Conservation (phyloP, 73 alveolate genomes). For the Paramecium tetraurelia region DNA sequence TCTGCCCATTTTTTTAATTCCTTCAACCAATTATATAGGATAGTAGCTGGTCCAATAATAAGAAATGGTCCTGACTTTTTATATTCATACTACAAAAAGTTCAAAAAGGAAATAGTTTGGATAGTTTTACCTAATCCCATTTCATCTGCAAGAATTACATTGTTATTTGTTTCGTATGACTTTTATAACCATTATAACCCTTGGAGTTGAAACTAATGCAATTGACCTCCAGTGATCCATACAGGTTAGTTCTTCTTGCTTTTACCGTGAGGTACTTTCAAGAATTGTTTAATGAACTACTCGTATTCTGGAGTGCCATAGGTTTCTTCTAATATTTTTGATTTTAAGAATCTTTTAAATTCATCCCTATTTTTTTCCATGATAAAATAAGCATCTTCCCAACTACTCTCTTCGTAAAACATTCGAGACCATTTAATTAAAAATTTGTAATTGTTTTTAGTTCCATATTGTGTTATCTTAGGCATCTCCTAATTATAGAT, state of each 20-base stretch:
- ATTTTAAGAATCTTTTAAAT: conserved; percentile 1
- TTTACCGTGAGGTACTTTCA: neutral
- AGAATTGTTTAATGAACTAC: neutral
- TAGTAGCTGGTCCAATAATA: conserved; percentile 91
- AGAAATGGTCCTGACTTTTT: conserved; percentile 79
- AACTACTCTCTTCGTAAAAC: conserved; percentile 64
- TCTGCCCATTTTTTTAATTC: conserved; percentile 93
- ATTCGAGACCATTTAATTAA: conserved; percentile 69
- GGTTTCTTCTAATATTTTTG: conserved; percentile 54
- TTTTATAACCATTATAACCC: conserved; percentile 95
- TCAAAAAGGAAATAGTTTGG: conserved; percentile 86
- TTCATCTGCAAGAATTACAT: conserved; percentile 98
- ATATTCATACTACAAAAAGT: conserved; percentile 69
- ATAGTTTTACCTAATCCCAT: conserved; percentile 99
- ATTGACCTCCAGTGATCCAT: conserved; percentile 78
- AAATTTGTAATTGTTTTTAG: conserved; percentile 56
- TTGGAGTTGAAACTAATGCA: conserved; percentile 88
- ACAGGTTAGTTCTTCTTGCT: conserved; percentile 73
- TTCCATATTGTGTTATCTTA: conserved; percentile 43
- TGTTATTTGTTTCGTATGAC: conserved; percentile 78
- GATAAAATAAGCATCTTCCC: conserved; percentile 62
- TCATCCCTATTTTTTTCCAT: conserved; percentile 48
- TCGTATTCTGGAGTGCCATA: conserved; percentile 22
- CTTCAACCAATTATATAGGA: conserved; percentile 90
- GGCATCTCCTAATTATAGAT: conserved; percentile 1